Conservation (phyloP, 78 protist species). For the Reticulomyxa filosa region DNA sequence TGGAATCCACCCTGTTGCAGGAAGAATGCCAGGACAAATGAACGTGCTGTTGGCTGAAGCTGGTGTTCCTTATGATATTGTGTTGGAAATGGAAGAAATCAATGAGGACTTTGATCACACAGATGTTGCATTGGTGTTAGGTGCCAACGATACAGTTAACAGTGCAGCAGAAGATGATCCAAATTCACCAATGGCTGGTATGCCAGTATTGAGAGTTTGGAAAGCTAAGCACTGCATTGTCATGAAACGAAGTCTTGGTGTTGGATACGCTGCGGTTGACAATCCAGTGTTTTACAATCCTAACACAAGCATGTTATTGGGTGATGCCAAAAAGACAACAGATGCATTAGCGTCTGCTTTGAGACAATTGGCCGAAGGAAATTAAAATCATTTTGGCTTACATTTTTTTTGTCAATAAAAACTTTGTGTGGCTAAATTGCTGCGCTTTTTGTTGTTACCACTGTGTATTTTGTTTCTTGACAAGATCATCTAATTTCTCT, state of each 20-base stretch:
- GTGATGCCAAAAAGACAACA: conserved; percentile 81
- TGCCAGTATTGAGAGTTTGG: conserved; percentile 53
- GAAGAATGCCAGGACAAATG: conserved; percentile 57
- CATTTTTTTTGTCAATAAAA: too few relatives aligned
- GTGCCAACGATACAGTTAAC: conserved; percentile 96
- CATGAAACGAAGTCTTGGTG: conserved; percentile 75
- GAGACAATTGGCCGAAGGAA: too few relatives aligned
- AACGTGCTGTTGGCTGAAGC: conserved; percentile 75
- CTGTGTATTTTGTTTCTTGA: too few relatives aligned
- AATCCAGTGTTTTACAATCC: conserved; percentile 82
- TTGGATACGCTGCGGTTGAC: conserved; percentile 87
- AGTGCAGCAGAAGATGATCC: conserved; percentile 85
- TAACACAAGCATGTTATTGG: conserved; percentile 76
- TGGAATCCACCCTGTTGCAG: conserved; percentile 87
- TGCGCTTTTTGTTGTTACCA: too few relatives aligned
- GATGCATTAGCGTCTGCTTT: too few relatives aligned
- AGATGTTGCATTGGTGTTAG: conserved; percentile 40
- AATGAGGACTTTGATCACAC: conserved; percentile 48
- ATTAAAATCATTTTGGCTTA: too few relatives aligned
- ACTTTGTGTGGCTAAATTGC: too few relatives aligned
- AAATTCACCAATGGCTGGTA: conserved; percentile 67
- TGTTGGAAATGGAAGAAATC: conserved; percentile 91
- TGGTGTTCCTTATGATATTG: conserved; percentile 84
- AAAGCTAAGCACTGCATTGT: conserved; percentile 54
- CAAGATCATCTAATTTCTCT: too few relatives aligned